Conservation (phyloP, 805 yeast genomes). For the Suhomyces canberraensis region DNA sequence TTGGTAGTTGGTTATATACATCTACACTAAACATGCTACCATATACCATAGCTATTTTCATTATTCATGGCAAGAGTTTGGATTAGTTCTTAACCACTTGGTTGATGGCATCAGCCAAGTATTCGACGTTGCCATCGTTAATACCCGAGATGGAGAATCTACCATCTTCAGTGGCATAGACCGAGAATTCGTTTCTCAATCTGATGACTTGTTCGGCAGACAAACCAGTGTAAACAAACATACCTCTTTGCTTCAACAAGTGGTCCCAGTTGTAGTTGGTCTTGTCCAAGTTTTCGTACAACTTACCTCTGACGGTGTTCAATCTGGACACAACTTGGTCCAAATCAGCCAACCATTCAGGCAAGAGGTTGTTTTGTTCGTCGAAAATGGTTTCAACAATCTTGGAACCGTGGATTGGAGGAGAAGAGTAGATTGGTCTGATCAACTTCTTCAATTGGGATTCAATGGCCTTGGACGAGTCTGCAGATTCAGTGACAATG, state of each 20-base stretch:
- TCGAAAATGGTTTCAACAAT: conserved; percentile 76
- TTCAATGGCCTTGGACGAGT: conserved; percentile 53
- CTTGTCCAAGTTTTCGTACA: conserved; percentile 62
- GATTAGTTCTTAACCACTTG: conserved; percentile 40
- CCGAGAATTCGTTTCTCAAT: conserved; percentile 67
- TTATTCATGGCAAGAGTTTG: too few relatives aligned
- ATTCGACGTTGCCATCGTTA: conserved; percentile 73
- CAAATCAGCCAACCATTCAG: conserved; percentile 82
- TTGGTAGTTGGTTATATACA: too few relatives aligned
- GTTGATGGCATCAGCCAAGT: conserved; percentile 61
- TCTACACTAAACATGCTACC: too few relatives aligned
- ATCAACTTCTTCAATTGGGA: conserved; percentile 81
- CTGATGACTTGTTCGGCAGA: conserved; percentile 63
- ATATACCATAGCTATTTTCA: too few relatives aligned
- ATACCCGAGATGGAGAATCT: conserved; percentile 90
- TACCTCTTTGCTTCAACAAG: conserved; percentile 85
- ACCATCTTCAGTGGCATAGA: conserved; percentile 87
- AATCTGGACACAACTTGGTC: conserved; percentile 75
- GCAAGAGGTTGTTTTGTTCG: conserved; percentile 49
- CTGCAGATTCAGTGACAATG: conserved; percentile 53
- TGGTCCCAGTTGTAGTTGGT: conserved; percentile 79
- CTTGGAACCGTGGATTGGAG: conserved; percentile 92
- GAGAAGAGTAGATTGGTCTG: conserved; percentile 87
- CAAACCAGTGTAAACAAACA: conserved; percentile 93
- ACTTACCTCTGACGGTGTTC: conserved; percentile 61